Base-by-base conservation (phyloP, 495 filamentous ascomycete genomes). In the Trichoderma virens region DNA sequence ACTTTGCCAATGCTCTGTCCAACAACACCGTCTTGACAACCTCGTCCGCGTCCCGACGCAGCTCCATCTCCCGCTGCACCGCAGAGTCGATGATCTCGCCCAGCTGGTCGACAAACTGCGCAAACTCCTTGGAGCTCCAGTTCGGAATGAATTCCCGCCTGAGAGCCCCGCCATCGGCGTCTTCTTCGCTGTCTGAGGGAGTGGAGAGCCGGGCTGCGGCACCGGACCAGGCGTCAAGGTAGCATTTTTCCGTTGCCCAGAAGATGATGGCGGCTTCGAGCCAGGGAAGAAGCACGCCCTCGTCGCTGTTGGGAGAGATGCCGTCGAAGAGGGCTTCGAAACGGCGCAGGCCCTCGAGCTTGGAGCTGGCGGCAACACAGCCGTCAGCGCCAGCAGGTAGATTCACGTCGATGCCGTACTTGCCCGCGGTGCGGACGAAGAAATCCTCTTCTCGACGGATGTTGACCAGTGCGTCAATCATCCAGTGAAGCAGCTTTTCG, bases 171-270 rank as follows among this genome's bases (percentile, higher is more conserved):
- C 85, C 85, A 69, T 89, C 86, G 6, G 73, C 77, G 71, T 87
- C 83, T 43, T 69, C 63, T 13, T 63, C 62, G 18, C 43, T 28
- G 38, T 61, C 54, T 16, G 64, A 64, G 30, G 63, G 66, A 14
- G 65, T 65, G 14, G 66, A 62, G 70, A 78, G 65, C 65, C 76
- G 70, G 7, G 65, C 68, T 39, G 78, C 77, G 28, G 84, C 84
- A 74, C 80, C 85, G 62, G 74, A 74, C 86, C 86, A 89, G 16
- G 85, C 77, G 47, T 78, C 75, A 5, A 88, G 64, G 70, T 88
- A 88, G 65, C 78, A 81, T 3, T 78, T 81, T 77, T 93, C 90
- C 13, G 87, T 91, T 30, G 87, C 85, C 86, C 88, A 93, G 23
- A 91, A 79, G 25, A 89, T 82, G 9, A 89, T 79, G 64, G 91